Evolutionary conservation across 1,284 basidiomycete species (phyloP).

Genomic region (Cryptococcus sp.): DNA sequence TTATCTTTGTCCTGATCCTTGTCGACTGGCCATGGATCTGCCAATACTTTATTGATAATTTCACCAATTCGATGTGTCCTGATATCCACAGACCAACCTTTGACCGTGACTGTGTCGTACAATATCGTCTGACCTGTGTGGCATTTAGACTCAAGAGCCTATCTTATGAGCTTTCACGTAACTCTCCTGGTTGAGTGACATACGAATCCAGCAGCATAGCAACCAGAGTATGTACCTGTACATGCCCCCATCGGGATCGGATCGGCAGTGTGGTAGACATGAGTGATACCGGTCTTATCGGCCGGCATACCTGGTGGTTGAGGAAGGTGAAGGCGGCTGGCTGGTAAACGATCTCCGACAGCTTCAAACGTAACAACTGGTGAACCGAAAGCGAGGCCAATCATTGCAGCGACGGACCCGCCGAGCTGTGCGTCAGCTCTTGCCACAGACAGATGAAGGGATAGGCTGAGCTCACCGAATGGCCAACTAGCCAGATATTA

Average conservation of each 20-base stretch:
- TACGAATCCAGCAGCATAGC: conserved; percentile 49
- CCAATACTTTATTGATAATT: conserved; percentile 67
- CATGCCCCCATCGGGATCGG: conserved; percentile 50
- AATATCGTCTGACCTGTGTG: conserved; percentile 78
- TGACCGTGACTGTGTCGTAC: conserved; percentile 80
- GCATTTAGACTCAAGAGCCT: conserved; percentile 54
- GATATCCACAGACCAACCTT: conserved; percentile 77
- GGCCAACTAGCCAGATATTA: conserved; percentile 89
- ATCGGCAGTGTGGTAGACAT: conserved; percentile 57
- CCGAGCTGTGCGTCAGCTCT: conserved; percentile 55
- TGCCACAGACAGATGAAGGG: not conserved
- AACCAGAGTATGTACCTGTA: conserved; percentile 48
- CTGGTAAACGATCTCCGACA: conserved; percentile 84
- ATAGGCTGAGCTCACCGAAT: conserved; percentile 55
- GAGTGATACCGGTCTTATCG: conserved; percentile 50
- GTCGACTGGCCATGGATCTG: conserved; percentile 62
- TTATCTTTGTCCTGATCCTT: conserved; percentile 3
- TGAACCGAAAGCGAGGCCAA: conserved; percentile 87
- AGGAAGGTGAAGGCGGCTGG: conserved; percentile 81
- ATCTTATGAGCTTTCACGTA: not conserved
- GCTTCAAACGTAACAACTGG: conserved; percentile 88
- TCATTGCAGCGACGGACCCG: conserved; percentile 76
- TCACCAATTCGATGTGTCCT: conserved; percentile 71
- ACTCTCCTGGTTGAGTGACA: conserved; percentile 9
- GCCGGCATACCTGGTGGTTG: conserved; percentile 50